Evolutionary conservation across 2,329 filamentous ascomycete species (phyloP), one percentile per base, ranked within the genome.

Genomic region (Chaetomium sp.): DNA sequence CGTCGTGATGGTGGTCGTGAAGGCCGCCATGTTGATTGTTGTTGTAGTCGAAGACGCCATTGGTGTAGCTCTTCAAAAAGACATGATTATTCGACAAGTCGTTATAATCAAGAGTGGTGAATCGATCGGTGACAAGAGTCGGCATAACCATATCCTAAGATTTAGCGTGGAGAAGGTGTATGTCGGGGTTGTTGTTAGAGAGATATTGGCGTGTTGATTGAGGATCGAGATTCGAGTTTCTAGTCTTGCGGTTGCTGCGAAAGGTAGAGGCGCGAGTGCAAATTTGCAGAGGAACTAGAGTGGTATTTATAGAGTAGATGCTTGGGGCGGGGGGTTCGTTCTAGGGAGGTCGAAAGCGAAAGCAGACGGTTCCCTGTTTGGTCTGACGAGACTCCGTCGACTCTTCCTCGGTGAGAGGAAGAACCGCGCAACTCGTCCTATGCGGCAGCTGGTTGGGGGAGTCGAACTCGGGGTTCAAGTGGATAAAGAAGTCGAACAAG

Each of bases 331-430:
- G 72, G 19, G 19, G 19, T 27, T 27, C 19, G 19, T 86, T 78
- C 91, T 97, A 97, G 73, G 94, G 94, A 76, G 94, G 94, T 84
- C 89, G 89, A 81, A 94, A 96, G 76, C 86, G 87, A 79, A 91
- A 95, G 77, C 87, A 88, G 80, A 89, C 88, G 82, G 89, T 87
- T 86, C 87, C 89, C 82, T 88, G 81, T 81, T 80, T 86, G 82
- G 86, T 85, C 84, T 88, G 89, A 87, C 90, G 88, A 90, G 89
- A 89, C 87, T 90, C 92, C 87, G 88, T 90, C 88, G 91, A 96
- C 90, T 94, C 94, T 95, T 92, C 94, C 94, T 91, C 92, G 76
- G 79, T 79, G 79, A 94, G 92, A 96, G 91, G 92, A 97, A 97
- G 92, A 95, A 91, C 88, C 88, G 86, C 82, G 84, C 84, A 86